Percentiles rank a stretch among this genome's conserved stretches.
Evolutionary conservation across 208 protist genomes (phyloP).

Genomic region (Vickermania ingenoplastis): DNA sequence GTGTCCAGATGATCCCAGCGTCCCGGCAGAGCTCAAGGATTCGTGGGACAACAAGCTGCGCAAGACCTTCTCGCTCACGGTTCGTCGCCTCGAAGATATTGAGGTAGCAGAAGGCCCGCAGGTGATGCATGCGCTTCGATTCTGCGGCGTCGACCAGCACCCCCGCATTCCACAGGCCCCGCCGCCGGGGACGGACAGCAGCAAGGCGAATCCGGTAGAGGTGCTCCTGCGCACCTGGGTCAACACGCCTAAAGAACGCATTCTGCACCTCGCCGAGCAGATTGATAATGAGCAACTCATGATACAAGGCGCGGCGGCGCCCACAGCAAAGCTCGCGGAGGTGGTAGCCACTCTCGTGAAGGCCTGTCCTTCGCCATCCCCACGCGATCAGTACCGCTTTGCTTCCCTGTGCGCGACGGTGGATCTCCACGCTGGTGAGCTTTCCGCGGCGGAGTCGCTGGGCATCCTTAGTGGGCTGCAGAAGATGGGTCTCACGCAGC

Average conservation of each 20-base stretch:
- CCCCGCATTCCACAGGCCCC: constrained; percentile 42
- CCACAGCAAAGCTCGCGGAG: constrained; percentile 29
- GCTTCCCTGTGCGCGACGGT: constrained; percentile 60
- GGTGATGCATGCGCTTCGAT: constrained; percentile 68
- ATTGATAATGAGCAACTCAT: constrained; percentile 55
- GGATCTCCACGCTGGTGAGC: constrained; percentile 31
- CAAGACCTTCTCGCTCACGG: constrained; percentile 28
- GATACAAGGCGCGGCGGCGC: constrained; percentile 7
- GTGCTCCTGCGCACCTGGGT: constrained; percentile 66
- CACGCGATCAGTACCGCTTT: constrained; percentile 44
- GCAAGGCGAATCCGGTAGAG: constrained; percentile 65
- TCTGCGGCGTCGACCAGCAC: constrained; percentile 59
- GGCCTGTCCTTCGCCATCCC: constrained; percentile 13
- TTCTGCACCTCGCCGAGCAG: constrained; percentile 70
- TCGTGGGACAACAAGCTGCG: constrained; percentile 60
- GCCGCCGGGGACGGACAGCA: constrained; percentile 6
- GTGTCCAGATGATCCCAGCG: constrained; percentile 17
- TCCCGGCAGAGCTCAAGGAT: constrained; percentile 31
- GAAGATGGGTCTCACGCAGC: constrained; percentile 30
- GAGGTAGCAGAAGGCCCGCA: constrained; percentile 54
- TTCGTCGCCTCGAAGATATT: constrained; percentile 50
- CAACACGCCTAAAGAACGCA: constrained; percentile 49
- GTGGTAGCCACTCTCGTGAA: constrained; percentile 49
- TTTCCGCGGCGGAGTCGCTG: constrained; percentile 53
- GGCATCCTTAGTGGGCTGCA: constrained; percentile 46